Evolutionary conservation across 2,329 filamentous ascomycete genomes (phyloP), one percentile per base, ranked within the genome.

Genomic region (Monosporascus ibericus): DNA sequence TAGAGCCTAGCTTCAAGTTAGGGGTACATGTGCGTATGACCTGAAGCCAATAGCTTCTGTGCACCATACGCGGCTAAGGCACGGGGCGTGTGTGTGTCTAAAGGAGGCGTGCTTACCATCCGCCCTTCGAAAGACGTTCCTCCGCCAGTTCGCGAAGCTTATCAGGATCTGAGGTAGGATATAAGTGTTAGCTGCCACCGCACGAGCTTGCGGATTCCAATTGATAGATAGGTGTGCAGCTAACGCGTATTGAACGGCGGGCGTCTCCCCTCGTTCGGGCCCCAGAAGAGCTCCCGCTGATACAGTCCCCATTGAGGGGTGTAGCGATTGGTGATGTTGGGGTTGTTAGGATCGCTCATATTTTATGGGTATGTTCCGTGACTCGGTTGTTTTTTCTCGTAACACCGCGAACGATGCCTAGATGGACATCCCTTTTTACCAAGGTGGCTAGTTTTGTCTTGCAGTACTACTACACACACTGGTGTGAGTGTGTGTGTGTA

Each of bases 121-220:
- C 81, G 40, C 75, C 75, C 62, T 81, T 69, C 18, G 75, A 79
- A 39, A 86, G 72, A 37, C 75, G 79, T 55, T 80, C 68, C 58
- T 77, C 75, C 17, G 82, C 82, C 17, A 76, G 70, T 47, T 78
- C 72, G 66, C 85, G 80, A n/a, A 86, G 73, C 51, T 81, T 77
- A 50, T 70, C 75, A 0, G 82, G 81, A 25, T 84, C 76, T 77
- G 52, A 48, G 20, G n/a, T 24, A 25, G 15, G 7, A 5, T 5
- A 44, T 49, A 38, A 48, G 47, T 30, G 6, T 39, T n/a, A 17
- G 37, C 37, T 6, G 37, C 8, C 17, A 9, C 8, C 37, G 18
- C 37, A n/a, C 37, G 37, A 5, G 30, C 37, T 18, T 17, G 14
- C 38, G 20, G 2, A 11, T 9, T 34, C 30, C 9, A 34, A 14